phyloP scores from a whole-genome alignment of 164 flowering plant species.

The Brasenia schreberi region DNA sequence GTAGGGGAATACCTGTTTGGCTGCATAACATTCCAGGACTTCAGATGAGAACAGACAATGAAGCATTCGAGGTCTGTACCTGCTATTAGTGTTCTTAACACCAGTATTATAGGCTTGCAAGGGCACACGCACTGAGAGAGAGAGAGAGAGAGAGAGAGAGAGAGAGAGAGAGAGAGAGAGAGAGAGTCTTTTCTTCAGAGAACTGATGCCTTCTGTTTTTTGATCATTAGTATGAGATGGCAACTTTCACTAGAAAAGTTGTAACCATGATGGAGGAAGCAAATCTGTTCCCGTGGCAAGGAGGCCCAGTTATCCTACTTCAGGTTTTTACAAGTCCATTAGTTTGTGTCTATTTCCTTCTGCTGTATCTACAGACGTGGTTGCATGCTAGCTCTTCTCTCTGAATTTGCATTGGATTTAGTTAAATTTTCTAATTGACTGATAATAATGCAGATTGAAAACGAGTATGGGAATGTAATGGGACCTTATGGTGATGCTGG shows the following conservation, averaged over 20 bases:
- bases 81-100: background rate
- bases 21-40: slow-evolving; percentile 32
- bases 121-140: background rate
- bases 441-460: slow-evolving; percentile 22
- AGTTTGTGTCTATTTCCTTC: background rate
- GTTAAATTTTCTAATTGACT: background rate
- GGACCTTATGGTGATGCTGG: slow-evolving; percentile 21
- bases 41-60: slow-evolving; percentile 26
- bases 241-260: slow-evolving; percentile 23
- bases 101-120: background rate
- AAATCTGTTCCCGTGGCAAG: slow-evolving; percentile 40
- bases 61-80: slow-evolving; percentile 14
- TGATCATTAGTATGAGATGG: slow-evolving; percentile 26
- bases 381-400: too few relatives aligned
- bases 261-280: slow-evolving; percentile 21
- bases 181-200: background rate
- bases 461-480: slow-evolving; percentile 30
- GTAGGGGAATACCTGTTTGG: slow-evolving; percentile 23
- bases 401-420: background rate
- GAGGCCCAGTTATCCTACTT: slow-evolving; percentile 33
- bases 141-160: too few relatives aligned
- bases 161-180: too few relatives aligned
- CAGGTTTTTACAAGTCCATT: slow-evolving; percentile 15
- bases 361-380: background rate
- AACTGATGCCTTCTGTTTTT: background rate